These are phyloP conservation scores for Rhizomucor pusillus DNA, from an alignment of 371 early-diverging fungal species.

Conservation along the genomic window DNA sequence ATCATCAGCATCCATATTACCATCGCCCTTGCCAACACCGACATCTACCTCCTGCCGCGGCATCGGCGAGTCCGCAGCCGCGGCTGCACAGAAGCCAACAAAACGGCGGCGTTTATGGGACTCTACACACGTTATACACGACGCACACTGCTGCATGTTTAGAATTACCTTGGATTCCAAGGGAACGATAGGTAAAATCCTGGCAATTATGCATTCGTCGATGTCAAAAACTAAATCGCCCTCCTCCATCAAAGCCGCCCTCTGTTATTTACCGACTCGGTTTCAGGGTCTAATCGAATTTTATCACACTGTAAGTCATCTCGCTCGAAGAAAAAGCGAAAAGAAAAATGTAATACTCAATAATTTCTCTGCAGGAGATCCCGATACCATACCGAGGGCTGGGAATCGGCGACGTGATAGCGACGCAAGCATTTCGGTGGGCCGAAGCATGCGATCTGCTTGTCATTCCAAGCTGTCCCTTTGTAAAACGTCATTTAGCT, in stretches of 20 bases:
- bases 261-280: conserved; percentile 27
- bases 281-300: conserved; percentile 20
- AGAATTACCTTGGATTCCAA: conserved; percentile 15
- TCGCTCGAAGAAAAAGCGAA: too few species aligned
- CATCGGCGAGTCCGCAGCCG: background rate
- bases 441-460: conserved; percentile 8
- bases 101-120: conserved; percentile 2
- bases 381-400: conserved; percentile 17
- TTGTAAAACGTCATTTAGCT: conserved; percentile 14
- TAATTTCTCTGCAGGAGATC: conserved; percentile 12
- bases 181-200: conserved; percentile 19
- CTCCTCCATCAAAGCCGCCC: conserved; percentile 21
- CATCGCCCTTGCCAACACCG: conserved; percentile 4
- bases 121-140: conserved; percentile 15
- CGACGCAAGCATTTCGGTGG: conserved; percentile 16
- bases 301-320: conserved; percentile 18
- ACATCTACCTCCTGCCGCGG: conserved; percentile 2
- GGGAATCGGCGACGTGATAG: conserved; percentile 19
- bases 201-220: too few species aligned
- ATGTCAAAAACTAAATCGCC: too few species aligned
- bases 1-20: conserved; percentile 1
- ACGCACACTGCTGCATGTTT: conserved; percentile 14
- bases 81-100: background rate
- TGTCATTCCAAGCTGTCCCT: conserved; percentile 19
- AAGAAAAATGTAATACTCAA: too few species aligned